Base-by-base conservation (phyloP, 2,329 filamentous ascomycete species). In the Ophiostoma quercus region DNA sequence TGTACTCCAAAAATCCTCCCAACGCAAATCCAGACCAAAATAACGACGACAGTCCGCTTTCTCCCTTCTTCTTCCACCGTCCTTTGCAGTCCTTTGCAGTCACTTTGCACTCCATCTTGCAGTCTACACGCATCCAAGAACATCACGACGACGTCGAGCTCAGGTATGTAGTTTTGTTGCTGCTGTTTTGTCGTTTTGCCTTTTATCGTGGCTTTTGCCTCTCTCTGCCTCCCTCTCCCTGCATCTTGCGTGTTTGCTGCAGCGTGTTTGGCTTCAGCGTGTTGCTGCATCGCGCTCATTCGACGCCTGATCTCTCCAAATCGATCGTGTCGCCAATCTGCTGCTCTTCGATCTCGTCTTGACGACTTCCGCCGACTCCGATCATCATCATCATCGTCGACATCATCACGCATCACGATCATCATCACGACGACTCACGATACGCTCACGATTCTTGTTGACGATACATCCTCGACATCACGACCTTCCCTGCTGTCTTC, bases 111-210 rank as follows among this genome's bases (percentile, higher is more conserved):
- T 29, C 25, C 25, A 29, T 29, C 25, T 29, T 29, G 25, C 25
- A 43, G 37, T 37, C 63, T 43, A 22, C 60, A 29, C n/a, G 32
- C 12, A 16, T 47, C 16, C 43, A 57, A 57, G 6, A 14, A 7
- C 32, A 37, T 63, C 60, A 63, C 60, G 60, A 63, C 60, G 60
- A 63, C 60, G 25, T 37, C 60, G 60, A 63, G 32, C n/a, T 4
- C 37, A 63, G 60, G 60, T 63, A 63, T 37, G 60, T 19, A 37
- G 16, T 11, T 4, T 7, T 7, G 14, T 11, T 63, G 16, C 9
- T 12, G 11, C 54, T 60, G 25, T 60, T 32, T 25, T 25, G 16
- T 32, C 14, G 22, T 60, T 14, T 60, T 16, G 29, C 43, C 12
- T 32, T 25, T 22, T 32, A 14, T 60, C n/a, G 54, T 29, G 22